A percentile compares a stretch with the other conserved stretches of the same genome.
These are phyloP conservation scores for Trametes coccinea DNA, from an alignment of 768 basidiomycete species.

Conservation along the genomic window DNA sequence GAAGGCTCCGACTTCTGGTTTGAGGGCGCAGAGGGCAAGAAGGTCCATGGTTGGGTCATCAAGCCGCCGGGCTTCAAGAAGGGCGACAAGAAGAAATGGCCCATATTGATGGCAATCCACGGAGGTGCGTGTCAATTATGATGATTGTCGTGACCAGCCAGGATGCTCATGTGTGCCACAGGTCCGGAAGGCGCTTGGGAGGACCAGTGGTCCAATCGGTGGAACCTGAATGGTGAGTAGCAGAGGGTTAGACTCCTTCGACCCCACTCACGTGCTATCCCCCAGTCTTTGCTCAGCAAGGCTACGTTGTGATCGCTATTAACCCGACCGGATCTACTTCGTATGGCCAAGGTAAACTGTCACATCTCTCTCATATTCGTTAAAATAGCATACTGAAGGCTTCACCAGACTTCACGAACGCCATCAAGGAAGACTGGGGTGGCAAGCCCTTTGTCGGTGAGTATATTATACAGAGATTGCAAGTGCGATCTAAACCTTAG, in stretches of 20 bases:
- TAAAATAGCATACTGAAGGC: neutral
- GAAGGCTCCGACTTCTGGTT: slow-evolving; percentile 87
- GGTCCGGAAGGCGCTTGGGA: slow-evolving; percentile 86
- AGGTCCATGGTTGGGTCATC: slow-evolving; percentile 83
- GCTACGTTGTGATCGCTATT: slow-evolving; percentile 84
- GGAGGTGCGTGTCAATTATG: slow-evolving; percentile 47
- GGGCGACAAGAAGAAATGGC: slow-evolving; percentile 71
- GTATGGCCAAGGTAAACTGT: slow-evolving; percentile 70
- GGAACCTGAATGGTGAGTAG: slow-evolving; percentile 80
- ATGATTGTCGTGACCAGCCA: neutral
- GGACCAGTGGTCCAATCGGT: slow-evolving; percentile 87
- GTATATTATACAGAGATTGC: neutral
- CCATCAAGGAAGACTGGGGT: slow-evolving; percentile 80
- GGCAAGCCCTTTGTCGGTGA: slow-evolving; percentile 74
- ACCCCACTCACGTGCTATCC: no score
- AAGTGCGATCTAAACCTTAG: neutral
- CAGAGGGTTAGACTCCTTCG: neutral
- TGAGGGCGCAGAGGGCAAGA: slow-evolving; percentile 70
- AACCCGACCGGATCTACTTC: slow-evolving; percentile 96
- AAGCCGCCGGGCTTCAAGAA: slow-evolving; percentile 77
- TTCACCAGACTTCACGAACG: slow-evolving; percentile 73
- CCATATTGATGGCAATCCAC: slow-evolving; percentile 78
- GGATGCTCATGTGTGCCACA: neutral
- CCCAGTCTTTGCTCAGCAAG: slow-evolving; percentile 69
- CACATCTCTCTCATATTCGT: no score